Percentiles rank a stretch among this genome's conserved stretches.
Conservation (phyloP, 1,284 basidiomycete genomes). For the Rhodotorula sp. region DNA sequence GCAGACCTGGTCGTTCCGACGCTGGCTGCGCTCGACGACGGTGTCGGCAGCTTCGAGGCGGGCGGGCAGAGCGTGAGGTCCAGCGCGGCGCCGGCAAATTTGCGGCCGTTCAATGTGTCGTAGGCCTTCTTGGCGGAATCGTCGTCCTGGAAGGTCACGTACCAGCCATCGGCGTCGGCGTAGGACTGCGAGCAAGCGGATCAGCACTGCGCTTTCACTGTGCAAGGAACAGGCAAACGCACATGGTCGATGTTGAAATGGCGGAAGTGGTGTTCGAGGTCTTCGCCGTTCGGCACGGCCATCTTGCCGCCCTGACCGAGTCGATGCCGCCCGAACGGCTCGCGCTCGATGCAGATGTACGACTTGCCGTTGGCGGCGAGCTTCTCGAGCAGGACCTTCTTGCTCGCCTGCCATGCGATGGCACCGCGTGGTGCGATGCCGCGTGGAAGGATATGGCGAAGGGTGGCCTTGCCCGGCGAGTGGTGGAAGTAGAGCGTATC, state of each 20-base stretch:
- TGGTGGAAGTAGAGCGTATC: slow-evolving; percentile 24
- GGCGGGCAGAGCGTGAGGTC: slow-evolving; percentile 59
- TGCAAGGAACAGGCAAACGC: neutral
- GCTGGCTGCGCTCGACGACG: neutral
- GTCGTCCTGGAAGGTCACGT: slow-evolving; percentile 45
- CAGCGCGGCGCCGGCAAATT: slow-evolving; percentile 63
- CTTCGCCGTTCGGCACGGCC: slow-evolving; percentile 37
- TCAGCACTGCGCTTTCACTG: neutral
- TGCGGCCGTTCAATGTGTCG: slow-evolving; percentile 58
- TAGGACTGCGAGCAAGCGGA: slow-evolving; percentile 41
- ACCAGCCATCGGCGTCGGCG: slow-evolving; percentile 48
- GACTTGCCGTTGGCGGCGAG: slow-evolving; percentile 24
- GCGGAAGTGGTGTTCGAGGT: slow-evolving; percentile 43
- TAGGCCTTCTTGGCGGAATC: slow-evolving; percentile 48
- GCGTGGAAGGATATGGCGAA: slow-evolving; percentile 3
- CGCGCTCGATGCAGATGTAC: slow-evolving; percentile 30
- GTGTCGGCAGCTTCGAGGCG: slow-evolving; percentile 50
- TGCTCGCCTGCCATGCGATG: slow-evolving; percentile 39
- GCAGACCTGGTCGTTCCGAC: neutral
- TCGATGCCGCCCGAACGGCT: slow-evolving; percentile 30
- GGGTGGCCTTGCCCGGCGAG: neutral
- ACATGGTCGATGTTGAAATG: slow-evolving; percentile 28
- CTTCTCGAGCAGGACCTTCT: slow-evolving; percentile 34
- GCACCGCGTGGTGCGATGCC: slow-evolving; percentile 30
- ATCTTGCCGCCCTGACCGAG: slow-evolving; percentile 23